Base-by-base conservation (phyloP, 805 yeast species). In the Jamesozyma spencerorum region DNA sequence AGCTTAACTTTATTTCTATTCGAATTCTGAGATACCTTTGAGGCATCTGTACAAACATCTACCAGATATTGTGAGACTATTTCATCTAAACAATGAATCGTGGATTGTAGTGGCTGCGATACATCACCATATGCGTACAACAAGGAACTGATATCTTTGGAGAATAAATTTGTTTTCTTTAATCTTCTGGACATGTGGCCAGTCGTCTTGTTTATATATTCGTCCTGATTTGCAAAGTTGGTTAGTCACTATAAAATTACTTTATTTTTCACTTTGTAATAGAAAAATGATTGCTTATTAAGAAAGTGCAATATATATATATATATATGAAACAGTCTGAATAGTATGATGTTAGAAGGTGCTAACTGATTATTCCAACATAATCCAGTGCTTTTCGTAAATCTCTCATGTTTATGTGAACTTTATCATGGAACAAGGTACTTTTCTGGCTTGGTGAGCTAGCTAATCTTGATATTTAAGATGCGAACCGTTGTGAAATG, bases 111-210 rank as follows among this genome's bases (percentile, higher is more conserved):
- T 1, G 90, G 90, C 34, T 76, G 69, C n/a, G 73, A 62, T 2
- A 74, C 79, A 52, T 82, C 90, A 1, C 90, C 90, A 56, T 72
- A 81, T 0, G 87, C 87, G 48, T 75, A 82, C 41, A 82, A 58
- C 37, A 82, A 57, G 0, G 82, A 70, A 47, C 74, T 72, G 26
- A 79, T 63, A 45, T 75, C 79, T 34, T 66, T 68, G 4, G 74
- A 57, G 50, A 73, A 73, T 12, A 70, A 51, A 46, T 66, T 67
- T 1, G 70, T 57, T 50, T 64, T 63, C 52, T 67, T 69, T 30
- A 71, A 54, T 38, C 58, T 62, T 31, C 61, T 54, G 1, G 65
- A 59, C 64, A 60, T 60, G 4, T 27, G 19, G 13, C 12, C 13
- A 7, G 6, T 28, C 24, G 38, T 19, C 32, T 18, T 18, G 3